Base-by-base conservation (phyloP, 2,329 filamentous ascomycete species). In the Paracamarosporium sp. region DNA sequence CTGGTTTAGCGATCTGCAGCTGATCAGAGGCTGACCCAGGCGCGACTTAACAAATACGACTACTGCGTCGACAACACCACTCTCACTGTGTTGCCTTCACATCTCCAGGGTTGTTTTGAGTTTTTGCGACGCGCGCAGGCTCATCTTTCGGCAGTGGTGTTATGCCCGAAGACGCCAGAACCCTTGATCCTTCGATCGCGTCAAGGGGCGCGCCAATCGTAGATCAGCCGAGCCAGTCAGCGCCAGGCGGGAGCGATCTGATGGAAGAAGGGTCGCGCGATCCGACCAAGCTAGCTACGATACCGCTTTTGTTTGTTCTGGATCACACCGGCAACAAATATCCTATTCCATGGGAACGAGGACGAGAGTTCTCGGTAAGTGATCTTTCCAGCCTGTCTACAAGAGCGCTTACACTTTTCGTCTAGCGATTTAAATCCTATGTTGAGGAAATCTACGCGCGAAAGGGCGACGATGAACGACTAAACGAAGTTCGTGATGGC, bases 371-470 rank as follows among this genome's bases (percentile, higher is more conserved):
- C 44, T n/a, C 20, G 15, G 60, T 62, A 45, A 41, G 36, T 50
- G n/a, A 30, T 20, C 11, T 17, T 13, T 13, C 7, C 35, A 22
- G 4, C 3, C 24, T 25, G 5, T 27, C 9, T 15, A 8, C 3
- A 6, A 24, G 15, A 40, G 12, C 27, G 27, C 44, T 43, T 7
- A 50, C 28, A 27, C 4, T 17, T 40, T 13, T 20, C 17, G 11
- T 17, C 25, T n/a, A 62, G 60, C 43, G 35, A 13, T 53, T 60
- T 7, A 43, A 55, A 33, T 38, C 22, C 5, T 53, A 57, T 12
- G 36, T 60, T 11, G 43, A 55, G 25, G 47, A 58, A 36, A 51
- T 58, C 6, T 60, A 60, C 36, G 46, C 31, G 13, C 53, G 48
- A 7, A 36, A 30, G 5, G 48, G 35, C 7, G 38, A 41, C 15